Evolutionary conservation across 2,329 filamentous ascomycete species (phyloP), one percentile per base, ranked within the genome.

Genomic region (Colletotrichum cuscutae): DNA sequence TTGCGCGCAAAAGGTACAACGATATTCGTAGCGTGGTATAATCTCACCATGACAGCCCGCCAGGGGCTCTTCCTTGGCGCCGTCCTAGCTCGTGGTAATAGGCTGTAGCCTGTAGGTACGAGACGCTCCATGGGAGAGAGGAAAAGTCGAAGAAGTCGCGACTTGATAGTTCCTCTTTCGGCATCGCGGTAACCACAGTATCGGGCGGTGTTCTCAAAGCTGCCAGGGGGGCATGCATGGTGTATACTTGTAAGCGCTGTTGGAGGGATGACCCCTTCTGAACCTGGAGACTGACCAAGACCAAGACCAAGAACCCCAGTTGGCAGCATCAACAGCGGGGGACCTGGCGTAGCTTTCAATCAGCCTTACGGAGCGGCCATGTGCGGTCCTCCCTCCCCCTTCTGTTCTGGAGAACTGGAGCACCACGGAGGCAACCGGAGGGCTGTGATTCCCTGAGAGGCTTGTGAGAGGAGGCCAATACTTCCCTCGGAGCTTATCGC

Each of bases 321-420:
- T 22, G 22, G 11, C 42, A n/a, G 42, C 19, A 8, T 19, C 19
- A n/a, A n/a, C 4, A n/a, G 42, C n/a, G n/a, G 26, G 11, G 37
- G 19, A 26, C 46, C 35, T 42, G 15, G 7, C 13, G 0, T 8
- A 19, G 37, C 37, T 42, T 1, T 32, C 32, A 57, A 65, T 57
- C 62, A 57, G 62, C 62, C 62, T 57, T 57, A 65, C 62, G 49
- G 19, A 15, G 32, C 15, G 28, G 11, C 37, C 35, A 49, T 58
- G 12, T 32, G 68, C 63, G 37, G 37, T 42, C 13, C 13, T 42
- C 30, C 30, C 30, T 19, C 15, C 15, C 37, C 6, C 37, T 42
- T 42, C 15, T 42, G 37, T 3, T 19, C 13, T 42, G 37, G 13
- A 42, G 5, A 19, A 19, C 15, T 19, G 15, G 37, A 42, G 37